Evolutionary conservation across 331 rosid species (phyloP), one percentile per base, ranked within the genome.

Genomic region (Malus hybrid): DNA sequence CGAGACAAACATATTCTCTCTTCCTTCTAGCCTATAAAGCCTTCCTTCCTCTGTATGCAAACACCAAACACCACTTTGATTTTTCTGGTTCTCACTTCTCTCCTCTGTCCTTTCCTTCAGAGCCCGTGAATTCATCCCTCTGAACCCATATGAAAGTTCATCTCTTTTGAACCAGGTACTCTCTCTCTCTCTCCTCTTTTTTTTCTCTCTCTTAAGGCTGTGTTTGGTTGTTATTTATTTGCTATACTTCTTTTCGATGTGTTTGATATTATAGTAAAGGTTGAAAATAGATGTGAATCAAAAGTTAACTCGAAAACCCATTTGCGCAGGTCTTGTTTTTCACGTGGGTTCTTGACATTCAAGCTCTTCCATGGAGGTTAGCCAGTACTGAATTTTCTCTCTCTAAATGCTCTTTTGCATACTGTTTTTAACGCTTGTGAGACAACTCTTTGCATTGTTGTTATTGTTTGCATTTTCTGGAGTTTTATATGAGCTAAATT

Each of bases 281-380:
- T 28, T 82, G 65, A 55, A 60, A 68, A 57, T 70, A 77, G 78
- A 81, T 73, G 82, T 77, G 80, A 87, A 87, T 81, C 87, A 78
- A 79, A 82, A 78, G 67, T 32, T 63, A 81, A 82, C 81, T 81
- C 82, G 63, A 79, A 39, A 80, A 71, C 85, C 91, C 87, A 82
- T 84, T 86, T 83, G 77, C 82, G 82, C 86, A 88, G 83, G 88
- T 76, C 80, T 76, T 50, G 77, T 81, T 36, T 83, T 80, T 79
- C 75, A 85, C 82, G 83, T 89, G 78, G 73, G 72, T 62, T 76
- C 82, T 82, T 63, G 77, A 75, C 56, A 78, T 82, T 82, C 74
- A 34, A 75, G 75, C 81, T 73, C 83, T 77, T 71, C 77, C 33
- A 73, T 74, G 79, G 79, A 78, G 85, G 91, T 80, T 72, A 73